These are phyloP conservation scores for Phytophthora agathidicida DNA, from an alignment of 352 stramenopile genomes.

Conservation along the genomic window DNA sequence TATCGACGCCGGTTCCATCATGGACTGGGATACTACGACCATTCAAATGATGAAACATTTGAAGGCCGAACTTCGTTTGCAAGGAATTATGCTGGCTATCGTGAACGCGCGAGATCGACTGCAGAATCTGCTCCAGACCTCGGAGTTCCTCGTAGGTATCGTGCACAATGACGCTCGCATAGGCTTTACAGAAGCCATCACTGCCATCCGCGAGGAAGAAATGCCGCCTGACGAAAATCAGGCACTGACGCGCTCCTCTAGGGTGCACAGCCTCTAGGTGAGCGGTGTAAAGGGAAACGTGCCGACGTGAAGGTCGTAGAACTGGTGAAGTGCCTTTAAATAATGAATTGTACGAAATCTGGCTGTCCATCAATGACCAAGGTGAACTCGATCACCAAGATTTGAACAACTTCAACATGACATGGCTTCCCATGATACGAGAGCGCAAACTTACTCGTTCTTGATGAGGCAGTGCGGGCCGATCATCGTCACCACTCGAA, in stretches of 20 bases:
- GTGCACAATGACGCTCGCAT: conserved; percentile 67
- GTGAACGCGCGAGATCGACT: conserved; percentile 75
- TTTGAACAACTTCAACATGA: too few relatives aligned
- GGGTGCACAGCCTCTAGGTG: conserved; percentile 32
- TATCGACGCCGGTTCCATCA: conserved; percentile 79
- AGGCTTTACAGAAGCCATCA: conserved; percentile 66
- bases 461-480: too few relatives aligned
- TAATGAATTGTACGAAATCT: conserved; percentile 25
- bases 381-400: too few relatives aligned
- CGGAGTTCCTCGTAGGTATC: conserved; percentile 70
- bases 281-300: background rate
- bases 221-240: conserved; percentile 26
- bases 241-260: conserved; percentile 17
- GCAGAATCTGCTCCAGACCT: conserved; percentile 65
- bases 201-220: conserved; percentile 52
- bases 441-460: too few relatives aligned
- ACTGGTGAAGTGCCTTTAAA: conserved; percentile 18
- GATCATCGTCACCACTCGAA: too few relatives aligned
- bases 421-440: too few relatives aligned
- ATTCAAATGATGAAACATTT: conserved; percentile 90
- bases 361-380: conserved; percentile 1
- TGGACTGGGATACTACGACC: conserved; percentile 86
- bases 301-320: background rate
- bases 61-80: conserved; percentile 57
- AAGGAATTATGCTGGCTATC: conserved; percentile 75